Evolutionary conservation across 495 filamentous ascomycete species (phyloP).

Genomic region (Bryoglossum gracile): DNA sequence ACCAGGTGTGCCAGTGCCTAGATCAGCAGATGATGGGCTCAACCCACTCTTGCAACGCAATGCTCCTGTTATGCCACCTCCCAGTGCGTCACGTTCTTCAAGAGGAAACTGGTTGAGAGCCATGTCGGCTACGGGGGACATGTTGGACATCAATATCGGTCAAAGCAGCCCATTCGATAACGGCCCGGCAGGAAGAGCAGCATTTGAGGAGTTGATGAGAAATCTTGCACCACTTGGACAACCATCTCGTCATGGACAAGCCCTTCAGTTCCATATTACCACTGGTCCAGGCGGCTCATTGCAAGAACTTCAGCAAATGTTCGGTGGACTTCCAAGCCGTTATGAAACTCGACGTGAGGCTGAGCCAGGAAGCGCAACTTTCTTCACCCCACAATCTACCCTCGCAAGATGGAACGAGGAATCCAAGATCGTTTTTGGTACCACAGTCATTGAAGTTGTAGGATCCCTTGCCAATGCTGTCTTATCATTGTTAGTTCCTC

Average conservation of each 20-base stretch:
- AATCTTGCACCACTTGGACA: constrained; percentile 25
- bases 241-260: constrained; percentile 49
- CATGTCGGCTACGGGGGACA: too few species aligned
- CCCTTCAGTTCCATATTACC: constrained; percentile 32
- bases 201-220: constrained; percentile 21
- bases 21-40: constrained; percentile 63
- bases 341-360: constrained; percentile 34
- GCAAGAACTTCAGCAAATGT: constrained; percentile 51
- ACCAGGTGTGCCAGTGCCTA: constrained; percentile 27
- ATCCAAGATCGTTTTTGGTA: constrained; percentile 75
- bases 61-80: constrained; percentile 24
- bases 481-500: constrained; percentile 67
- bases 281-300: constrained; percentile 30
- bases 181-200: constrained; percentile 10
- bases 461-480: constrained; percentile 58
- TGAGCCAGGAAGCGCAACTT: constrained; percentile 57
- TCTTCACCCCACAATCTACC: constrained; percentile 65
- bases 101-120: constrained; percentile 18
- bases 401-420: constrained; percentile 81
- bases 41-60: constrained; percentile 63
- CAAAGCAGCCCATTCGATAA: constrained; percentile 43
- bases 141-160: constrained; percentile 49
- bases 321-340: constrained; percentile 41
- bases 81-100: constrained; percentile 19
- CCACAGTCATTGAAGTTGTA: constrained; percentile 60